Evolutionary conservation across 257 asterid species (phyloP), one percentile per base, ranked within the genome.

Genomic region (Rauvolfia tetraphylla): DNA sequence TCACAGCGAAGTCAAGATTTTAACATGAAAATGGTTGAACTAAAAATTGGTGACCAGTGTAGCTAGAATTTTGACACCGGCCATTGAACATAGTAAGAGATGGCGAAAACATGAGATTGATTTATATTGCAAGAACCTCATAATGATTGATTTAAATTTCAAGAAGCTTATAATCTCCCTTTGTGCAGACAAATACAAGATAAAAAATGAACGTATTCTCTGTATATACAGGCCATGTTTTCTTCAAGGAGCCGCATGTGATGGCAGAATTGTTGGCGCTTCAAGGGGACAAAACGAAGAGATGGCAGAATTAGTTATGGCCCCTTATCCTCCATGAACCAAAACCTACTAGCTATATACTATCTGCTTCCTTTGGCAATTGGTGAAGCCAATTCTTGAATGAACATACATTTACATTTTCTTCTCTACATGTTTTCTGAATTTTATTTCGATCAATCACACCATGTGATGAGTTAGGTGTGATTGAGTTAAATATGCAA

Each of bases 181-280:
- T 62, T 31, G 44, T 57, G 5, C 34, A 2, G 34, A 57, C 33
- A 57, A 57, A 25, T 3, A 25, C 65, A 57, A 57, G 33, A 10
- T 56, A 22, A 56, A 56, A 56, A 56, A 56, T 18, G 31, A 56
- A n/a, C 31, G 1, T 8, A n/a, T 58, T n/a, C 65, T 25, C 34
- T n/a, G 31, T 7, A 58, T 25, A 11, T 58, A 58, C 34, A n/a
- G 22, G 68, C 44, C 46, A 65, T 65, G 70, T 65, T 41, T 74
- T 59, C 8, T 0, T 57, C 57, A 31, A 57, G 46, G 68, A 46
- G 39, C 17, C 46, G 72, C 81, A 78, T 78, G 76, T 78, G 76
- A 66, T 46, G 53, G 72, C 76, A 71, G 81, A 78, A 59, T n/a
- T 78, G 66, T 51, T 58, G 72, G 42, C 44, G 76, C 48, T 71